Percentiles rank a stretch among this genome's conserved stretches.
These are phyloP conservation scores for Hymenoscyphus infarciens DNA, from an alignment of 2,329 filamentous ascomycete genomes.

Conservation along the genomic window DNA sequence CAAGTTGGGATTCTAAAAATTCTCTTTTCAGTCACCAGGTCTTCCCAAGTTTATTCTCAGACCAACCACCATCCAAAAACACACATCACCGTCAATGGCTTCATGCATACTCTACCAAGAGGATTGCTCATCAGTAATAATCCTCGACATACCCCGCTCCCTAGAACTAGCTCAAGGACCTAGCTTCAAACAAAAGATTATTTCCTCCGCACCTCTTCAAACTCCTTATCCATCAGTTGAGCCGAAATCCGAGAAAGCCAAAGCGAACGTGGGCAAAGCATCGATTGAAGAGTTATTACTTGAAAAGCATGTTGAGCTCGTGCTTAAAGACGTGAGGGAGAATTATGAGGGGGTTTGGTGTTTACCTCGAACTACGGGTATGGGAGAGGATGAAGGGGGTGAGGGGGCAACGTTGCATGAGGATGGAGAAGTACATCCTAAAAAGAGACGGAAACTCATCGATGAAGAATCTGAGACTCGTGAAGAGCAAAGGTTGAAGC, in stretches of 20 bases:
- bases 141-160: conserved; percentile 68
- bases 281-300: conserved; percentile 30
- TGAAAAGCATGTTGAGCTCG: conserved; percentile 29
- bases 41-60: too few species aligned
- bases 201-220: conserved; percentile 41
- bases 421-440: not conserved
- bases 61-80: not conserved
- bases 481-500: not conserved
- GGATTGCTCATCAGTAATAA: conserved; percentile 45
- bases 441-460: not conserved
- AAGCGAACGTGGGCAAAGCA: conserved; percentile 16
- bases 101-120: conserved; percentile 52
- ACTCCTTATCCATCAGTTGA: conserved; percentile 51
- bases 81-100: not conserved
- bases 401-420: too few species aligned
- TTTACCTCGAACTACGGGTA: conserved; percentile 12
- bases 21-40: too few species aligned
- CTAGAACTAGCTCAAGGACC: conserved; percentile 60
- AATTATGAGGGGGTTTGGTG: conserved; percentile 37
- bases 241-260: conserved; percentile 43
- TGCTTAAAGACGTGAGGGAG: conserved; percentile 24
- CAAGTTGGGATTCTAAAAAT: too few species aligned
- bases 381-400: not conserved
- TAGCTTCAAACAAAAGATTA: conserved; percentile 14
- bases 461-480: not conserved